These are phyloP conservation scores for Fusarium brevicatenulatum DNA, from an alignment of 2,329 filamentous ascomycete species.

Conservation along the genomic window DNA sequence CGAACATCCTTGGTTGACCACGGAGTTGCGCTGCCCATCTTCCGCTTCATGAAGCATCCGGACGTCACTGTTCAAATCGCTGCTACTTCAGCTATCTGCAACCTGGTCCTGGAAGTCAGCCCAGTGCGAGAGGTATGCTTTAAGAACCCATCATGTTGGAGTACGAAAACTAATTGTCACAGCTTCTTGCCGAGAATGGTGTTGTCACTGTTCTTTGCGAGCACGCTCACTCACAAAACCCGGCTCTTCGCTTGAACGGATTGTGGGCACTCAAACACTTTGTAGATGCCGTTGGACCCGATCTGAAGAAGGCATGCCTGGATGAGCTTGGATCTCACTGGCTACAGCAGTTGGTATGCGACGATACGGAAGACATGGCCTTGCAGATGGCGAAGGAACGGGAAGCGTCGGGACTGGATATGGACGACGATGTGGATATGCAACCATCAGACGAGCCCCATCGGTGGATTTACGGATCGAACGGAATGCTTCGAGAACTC, in stretches of 20 bases:
- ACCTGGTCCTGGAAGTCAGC: slow-evolving; percentile 87
- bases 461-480: slow-evolving; percentile 49
- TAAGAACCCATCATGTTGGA: background rate
- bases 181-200: slow-evolving; percentile 78
- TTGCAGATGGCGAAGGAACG: slow-evolving; percentile 52
- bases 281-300: slow-evolving; percentile 75
- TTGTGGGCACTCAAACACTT: slow-evolving; percentile 96
- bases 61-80: slow-evolving; percentile 85
- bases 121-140: slow-evolving; percentile 84
- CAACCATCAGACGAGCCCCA: slow-evolving; percentile 58
- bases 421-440: slow-evolving; percentile 69
- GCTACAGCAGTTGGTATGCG: slow-evolving; percentile 81
- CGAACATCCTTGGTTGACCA: slow-evolving; percentile 89
- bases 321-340: slow-evolving; percentile 81
- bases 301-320: slow-evolving; percentile 80
- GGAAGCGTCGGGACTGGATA: slow-evolving; percentile 50
- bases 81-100: slow-evolving; percentile 84
- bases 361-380: slow-evolving; percentile 66
- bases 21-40: slow-evolving; percentile 80
- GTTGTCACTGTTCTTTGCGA: slow-evolving; percentile 82
- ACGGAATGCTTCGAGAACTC: slow-evolving; percentile 48
- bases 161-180: slow-evolving; percentile 33
- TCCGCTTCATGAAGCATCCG: slow-evolving; percentile 77
- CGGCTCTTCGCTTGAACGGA: slow-evolving; percentile 83
- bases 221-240: slow-evolving; percentile 83